Evolutionary conservation across 2,329 filamentous ascomycete genomes (phyloP), one percentile per base, ranked within the genome.

Genomic region (Didymella sp.): DNA sequence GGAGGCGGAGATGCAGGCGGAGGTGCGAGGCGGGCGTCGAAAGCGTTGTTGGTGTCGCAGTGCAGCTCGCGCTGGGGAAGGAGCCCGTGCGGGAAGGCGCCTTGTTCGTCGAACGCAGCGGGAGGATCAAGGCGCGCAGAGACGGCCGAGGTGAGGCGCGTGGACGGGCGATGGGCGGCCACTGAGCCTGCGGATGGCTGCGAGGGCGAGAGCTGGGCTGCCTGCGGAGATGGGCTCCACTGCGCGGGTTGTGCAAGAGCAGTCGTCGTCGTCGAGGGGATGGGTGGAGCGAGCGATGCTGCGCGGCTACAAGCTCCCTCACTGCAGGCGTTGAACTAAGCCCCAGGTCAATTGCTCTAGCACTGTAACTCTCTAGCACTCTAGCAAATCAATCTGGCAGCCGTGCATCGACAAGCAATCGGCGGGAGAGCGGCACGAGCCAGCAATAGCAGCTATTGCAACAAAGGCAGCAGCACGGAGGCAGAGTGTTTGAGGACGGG

Each of bases 11-110:
- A n/a, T 48, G 15, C 37, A 22, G 33, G 28, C 17, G 38, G 42
- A 30, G 19, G 43, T 30, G 43, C 19, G 28, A 31, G 30, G 38
- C 15, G 28, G 48, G 48, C 51, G 37, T 30, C 28, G 47, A 41
- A 25, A 38, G 48, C 30, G 54, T 37, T 37, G 47, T 22, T 37
- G 47, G 37, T 25, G 37, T 42, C 41, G 37, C 19, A 31, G 54
- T 57, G 54, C 54, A 50, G 52, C 52, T 46, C 51, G 51, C 40
- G 57, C 45, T 37, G 55, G 59, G 43, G 50, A 42, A 43, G 52
- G 43, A 54, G 53, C 53, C 53, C 47, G 54, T 57, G 54, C 54
- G 47, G 47, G 47, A 40, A 41, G 22, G 53, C 53, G 47, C 53
- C 53, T 51, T 56, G 53, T 28, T 56, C 53, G 53, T 56, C 53